Conservation (phyloP, 1,284 basidiomycete species). For the Sporisorium graminicola region DNA sequence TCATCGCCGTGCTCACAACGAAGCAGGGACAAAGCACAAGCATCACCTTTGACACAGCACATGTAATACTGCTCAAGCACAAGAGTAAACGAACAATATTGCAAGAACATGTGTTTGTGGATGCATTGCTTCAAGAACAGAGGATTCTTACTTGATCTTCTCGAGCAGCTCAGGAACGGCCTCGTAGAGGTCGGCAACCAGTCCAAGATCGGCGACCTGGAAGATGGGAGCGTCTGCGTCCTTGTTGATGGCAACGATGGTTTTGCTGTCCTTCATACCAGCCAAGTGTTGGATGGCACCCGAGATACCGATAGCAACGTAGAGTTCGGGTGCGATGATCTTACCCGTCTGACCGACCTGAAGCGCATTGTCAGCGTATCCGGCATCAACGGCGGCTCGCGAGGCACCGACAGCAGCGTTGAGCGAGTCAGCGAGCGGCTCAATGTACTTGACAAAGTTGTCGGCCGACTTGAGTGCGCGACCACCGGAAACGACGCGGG, state of each 20-base stretch:
- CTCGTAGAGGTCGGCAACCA: slow-evolving; percentile 77
- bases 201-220: slow-evolving; percentile 95
- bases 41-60: background rate
- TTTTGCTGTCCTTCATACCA: slow-evolving; percentile 99
- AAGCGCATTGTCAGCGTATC: slow-evolving; percentile 96
- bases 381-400: slow-evolving; percentile 96
- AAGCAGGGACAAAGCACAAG: background rate
- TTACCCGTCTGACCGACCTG: slow-evolving; percentile 99
- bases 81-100: background rate
- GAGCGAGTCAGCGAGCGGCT: slow-evolving; percentile 91
- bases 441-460: slow-evolving; percentile 87
- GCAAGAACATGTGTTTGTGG: background rate
- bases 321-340: slow-evolving; percentile 82
- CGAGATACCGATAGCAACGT: slow-evolving; percentile 95
- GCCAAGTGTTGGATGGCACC: slow-evolving; percentile 99
- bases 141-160: slow-evolving; percentile 41
- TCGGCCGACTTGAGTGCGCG: slow-evolving; percentile 94
- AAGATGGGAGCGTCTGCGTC: slow-evolving; percentile 98
- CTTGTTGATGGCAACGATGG: slow-evolving; percentile 99
- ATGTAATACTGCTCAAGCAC: background rate
- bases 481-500: slow-evolving; percentile 92
- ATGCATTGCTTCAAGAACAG: background rate
- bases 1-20: too few species aligned
- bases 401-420: slow-evolving; percentile 97
- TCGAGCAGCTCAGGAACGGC: slow-evolving; percentile 69